Evolutionary conservation across 176 grass and related monocot genomes (phyloP).

Genomic region (Phoenix dactylifera): DNA sequence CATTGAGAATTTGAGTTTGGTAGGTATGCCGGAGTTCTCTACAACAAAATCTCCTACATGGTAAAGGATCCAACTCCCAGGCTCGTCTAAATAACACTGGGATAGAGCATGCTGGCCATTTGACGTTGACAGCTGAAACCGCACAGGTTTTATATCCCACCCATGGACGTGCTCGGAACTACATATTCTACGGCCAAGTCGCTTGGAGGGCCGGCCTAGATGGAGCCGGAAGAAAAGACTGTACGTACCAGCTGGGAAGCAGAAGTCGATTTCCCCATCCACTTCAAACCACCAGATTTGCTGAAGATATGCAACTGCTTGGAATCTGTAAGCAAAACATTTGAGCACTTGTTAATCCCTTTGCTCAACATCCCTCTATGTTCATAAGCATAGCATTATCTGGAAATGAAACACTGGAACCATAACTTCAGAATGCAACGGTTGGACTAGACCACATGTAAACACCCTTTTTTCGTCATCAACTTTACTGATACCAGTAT

Average conservation of each 20-base stretch:
- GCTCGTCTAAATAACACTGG: not conserved
- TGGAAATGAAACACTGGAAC: too few relatives aligned
- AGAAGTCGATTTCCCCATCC: slow-evolving; percentile 1
- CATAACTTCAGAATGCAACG: too few relatives aligned
- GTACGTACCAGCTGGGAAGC: slow-evolving; percentile 4
- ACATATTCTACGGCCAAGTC: slow-evolving; percentile 5
- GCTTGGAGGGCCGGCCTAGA: not conserved
- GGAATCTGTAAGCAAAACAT: slow-evolving; percentile 1
- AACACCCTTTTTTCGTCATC: too few relatives aligned
- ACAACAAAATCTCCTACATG: slow-evolving; percentile 14
- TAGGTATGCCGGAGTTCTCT: not conserved
- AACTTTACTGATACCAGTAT: too few relatives aligned
- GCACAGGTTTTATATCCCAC: slow-evolving; percentile 7
- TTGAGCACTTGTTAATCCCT: too few relatives aligned
- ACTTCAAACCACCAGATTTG: slow-evolving; percentile 10
- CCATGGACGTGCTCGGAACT: slow-evolving; percentile 1
- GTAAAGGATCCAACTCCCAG: slow-evolving; percentile 10
- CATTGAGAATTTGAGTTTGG: slow-evolving; percentile 4
- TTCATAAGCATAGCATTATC: too few relatives aligned
- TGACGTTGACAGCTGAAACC: slow-evolving; percentile 4
- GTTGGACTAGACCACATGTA: too few relatives aligned
- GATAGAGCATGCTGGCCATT: slow-evolving; percentile 3
- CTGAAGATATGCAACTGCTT: slow-evolving; percentile 1
- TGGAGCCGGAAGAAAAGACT: slow-evolving; percentile 5
- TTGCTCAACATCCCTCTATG: too few relatives aligned